Evolutionary conservation across 2,329 filamentous ascomycete genomes (phyloP).

Genomic region (Penicillium sp.): DNA sequence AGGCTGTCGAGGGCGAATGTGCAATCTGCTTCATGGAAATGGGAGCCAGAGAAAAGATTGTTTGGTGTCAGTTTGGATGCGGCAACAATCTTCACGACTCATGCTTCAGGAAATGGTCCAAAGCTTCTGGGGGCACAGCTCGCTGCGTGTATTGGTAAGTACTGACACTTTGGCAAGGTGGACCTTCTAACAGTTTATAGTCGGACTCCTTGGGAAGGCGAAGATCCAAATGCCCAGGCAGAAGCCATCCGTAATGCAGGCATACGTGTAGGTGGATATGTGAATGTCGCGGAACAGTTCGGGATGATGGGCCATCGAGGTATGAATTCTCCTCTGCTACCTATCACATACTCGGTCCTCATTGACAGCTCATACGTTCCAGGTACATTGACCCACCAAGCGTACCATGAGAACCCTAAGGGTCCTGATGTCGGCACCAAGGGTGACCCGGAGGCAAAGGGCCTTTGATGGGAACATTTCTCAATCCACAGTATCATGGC

Average conservation of each 20-base stretch:
- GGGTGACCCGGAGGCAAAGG: too few species aligned
- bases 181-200: constrained; percentile 23
- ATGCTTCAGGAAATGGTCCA: constrained; percentile 59
- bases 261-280: constrained; percentile 41
- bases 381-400: too few species aligned
- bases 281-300: constrained; percentile 47
- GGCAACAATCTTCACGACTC: constrained; percentile 63
- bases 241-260: constrained; percentile 10
- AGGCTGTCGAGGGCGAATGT: constrained; percentile 62
- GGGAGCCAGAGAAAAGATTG: constrained; percentile 46
- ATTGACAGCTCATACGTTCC: too few species aligned
- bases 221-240: background rate
- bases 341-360: background rate
- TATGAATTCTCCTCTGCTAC: constrained; percentile 21
- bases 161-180: background rate
- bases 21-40: constrained; percentile 64
- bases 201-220: constrained; percentile 20
- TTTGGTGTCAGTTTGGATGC: constrained; percentile 63
- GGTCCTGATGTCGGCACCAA: too few species aligned
- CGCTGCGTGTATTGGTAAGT: constrained; percentile 50
- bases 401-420: too few species aligned
- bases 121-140: constrained; percentile 28
- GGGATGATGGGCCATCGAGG: constrained; percentile 42
- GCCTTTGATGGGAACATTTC: too few species aligned
- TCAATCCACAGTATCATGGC: too few species aligned